These are phyloP conservation scores for Harrya chromipes DNA, from an alignment of 768 basidiomycete species.

Conservation along the genomic window DNA sequence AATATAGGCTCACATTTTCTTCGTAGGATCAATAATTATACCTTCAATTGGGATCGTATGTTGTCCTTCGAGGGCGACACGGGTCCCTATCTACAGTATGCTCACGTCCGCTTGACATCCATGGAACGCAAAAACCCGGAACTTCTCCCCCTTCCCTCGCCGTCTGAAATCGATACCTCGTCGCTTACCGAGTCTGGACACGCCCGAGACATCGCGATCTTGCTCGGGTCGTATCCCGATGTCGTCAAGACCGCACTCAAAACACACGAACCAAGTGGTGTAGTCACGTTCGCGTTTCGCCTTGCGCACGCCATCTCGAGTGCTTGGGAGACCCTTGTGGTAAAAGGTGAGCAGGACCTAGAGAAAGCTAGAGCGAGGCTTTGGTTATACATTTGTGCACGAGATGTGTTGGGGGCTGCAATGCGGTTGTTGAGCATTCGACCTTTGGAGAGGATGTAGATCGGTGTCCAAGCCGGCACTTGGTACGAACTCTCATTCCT, in stretches of 20 bases:
- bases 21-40: constrained; percentile 89
- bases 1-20: not conserved
- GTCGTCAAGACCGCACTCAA: constrained; percentile 83
- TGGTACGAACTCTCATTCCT: no score
- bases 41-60: constrained; percentile 93
- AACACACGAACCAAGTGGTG: constrained; percentile 83
- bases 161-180: constrained; percentile 62
- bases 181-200: constrained; percentile 67
- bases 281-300: constrained; percentile 88
- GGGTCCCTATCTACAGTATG: constrained; percentile 94
- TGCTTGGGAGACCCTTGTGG: constrained; percentile 89
- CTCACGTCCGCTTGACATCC: constrained; percentile 89
- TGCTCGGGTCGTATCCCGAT: constrained; percentile 90
- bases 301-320: constrained; percentile 85
- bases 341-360: constrained; percentile 75
- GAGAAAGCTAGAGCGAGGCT: constrained; percentile 81
- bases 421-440: constrained; percentile 87
- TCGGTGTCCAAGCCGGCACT: no score
- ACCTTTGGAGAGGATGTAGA: constrained; percentile 90
- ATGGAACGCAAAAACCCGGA: constrained; percentile 91
- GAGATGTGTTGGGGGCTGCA: constrained; percentile 84
- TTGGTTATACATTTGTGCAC: constrained; percentile 85
- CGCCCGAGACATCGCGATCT: constrained; percentile 79
- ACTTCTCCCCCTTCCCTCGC: constrained; percentile 71
- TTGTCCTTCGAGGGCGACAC: constrained; percentile 95